Conservation (phyloP, 2,329 filamentous ascomycete genomes). For the Colletotrichum falcatum region DNA sequence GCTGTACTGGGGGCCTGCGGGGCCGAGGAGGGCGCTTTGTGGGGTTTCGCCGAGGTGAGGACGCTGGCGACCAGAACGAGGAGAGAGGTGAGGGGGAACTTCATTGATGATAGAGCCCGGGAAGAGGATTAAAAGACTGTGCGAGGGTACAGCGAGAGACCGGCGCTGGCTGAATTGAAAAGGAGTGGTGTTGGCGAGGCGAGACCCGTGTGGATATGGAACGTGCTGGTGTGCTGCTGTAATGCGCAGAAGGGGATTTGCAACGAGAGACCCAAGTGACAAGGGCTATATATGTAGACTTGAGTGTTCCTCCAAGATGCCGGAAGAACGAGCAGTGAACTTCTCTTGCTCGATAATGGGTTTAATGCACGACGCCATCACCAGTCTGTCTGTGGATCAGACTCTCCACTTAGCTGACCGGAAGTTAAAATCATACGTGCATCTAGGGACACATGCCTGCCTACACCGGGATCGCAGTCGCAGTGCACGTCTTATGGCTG, state of each 20-base stretch:
- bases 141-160: not conserved
- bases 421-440: not conserved
- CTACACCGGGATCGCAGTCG: not conserved
- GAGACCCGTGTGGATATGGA: not conserved
- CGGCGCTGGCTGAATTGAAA: too few species aligned
- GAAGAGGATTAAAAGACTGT: not conserved
- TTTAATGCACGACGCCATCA: not conserved
- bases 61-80: not conserved
- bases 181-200: not conserved
- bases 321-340: too few species aligned
- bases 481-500: not conserved
- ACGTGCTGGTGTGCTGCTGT: too few species aligned
- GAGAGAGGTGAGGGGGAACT: not conserved
- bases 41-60: not conserved
- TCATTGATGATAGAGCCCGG: not conserved
- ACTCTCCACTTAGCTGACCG: not conserved
- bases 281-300: not conserved
- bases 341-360: not conserved
- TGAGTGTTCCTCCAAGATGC: not conserved
- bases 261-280: not conserved
- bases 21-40: constrained; percentile 2
- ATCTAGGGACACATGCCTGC: not conserved
- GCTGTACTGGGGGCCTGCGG: not conserved
- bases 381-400: not conserved
- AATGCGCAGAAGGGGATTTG: too few species aligned